These are phyloP conservation scores for Xylaria polymorpha DNA, from an alignment of 2,329 filamentous ascomycete species.

Conservation along the genomic window DNA sequence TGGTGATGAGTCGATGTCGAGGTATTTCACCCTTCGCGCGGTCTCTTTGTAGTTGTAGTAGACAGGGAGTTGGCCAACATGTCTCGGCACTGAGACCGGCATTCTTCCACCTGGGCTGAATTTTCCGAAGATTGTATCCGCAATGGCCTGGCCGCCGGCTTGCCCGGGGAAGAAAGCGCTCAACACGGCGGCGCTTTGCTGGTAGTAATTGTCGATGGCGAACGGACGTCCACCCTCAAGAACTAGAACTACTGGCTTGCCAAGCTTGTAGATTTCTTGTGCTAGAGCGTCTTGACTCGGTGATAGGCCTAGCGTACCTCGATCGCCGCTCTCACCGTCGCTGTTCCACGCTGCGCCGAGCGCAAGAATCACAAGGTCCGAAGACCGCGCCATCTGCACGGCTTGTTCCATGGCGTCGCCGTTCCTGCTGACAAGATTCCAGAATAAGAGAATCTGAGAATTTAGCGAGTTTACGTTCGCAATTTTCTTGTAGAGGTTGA, in stretches of 20 bases:
- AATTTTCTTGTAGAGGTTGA: constrained; percentile 54
- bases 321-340: constrained; percentile 57
- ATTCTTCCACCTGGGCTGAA: constrained; percentile 51
- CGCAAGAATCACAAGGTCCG: constrained; percentile 55
- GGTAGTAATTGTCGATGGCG: constrained; percentile 54
- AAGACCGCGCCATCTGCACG: constrained; percentile 49
- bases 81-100: constrained; percentile 51
- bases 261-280: constrained; percentile 52
- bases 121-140: constrained; percentile 51
- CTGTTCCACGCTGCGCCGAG: constrained; percentile 59
- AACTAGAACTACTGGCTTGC: constrained; percentile 56
- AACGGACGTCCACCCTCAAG: constrained; percentile 57
- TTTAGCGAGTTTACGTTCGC: constrained; percentile 56
- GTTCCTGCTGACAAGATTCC: constrained; percentile 57
- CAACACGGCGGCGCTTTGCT: constrained; percentile 54
- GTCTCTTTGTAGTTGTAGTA: constrained; percentile 53
- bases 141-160: constrained; percentile 52
- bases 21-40: constrained; percentile 46
- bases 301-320: constrained; percentile 53
- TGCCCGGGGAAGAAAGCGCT: constrained; percentile 53
- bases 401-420: constrained; percentile 50
- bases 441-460: constrained; percentile 57
- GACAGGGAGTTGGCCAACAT: constrained; percentile 52
- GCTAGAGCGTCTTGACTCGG: constrained; percentile 54
- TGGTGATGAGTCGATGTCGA: constrained; percentile 49